Percentiles rank a stretch among this genome's conserved stretches.
Evolutionary conservation across 73 alveolate genomes (phyloP).

Genomic region (Tetrahymena malaccensis): DNA sequence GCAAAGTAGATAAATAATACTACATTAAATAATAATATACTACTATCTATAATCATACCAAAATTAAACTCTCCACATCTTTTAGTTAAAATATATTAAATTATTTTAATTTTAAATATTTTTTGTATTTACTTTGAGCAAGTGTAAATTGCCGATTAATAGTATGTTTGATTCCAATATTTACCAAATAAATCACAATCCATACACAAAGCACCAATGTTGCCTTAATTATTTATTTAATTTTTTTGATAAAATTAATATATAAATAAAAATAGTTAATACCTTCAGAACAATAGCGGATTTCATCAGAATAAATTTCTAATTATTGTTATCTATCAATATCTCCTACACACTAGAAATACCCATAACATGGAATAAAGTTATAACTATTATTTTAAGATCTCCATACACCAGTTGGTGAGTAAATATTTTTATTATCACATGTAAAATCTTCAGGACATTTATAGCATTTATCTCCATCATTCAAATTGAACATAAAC

Average conservation of each 20-base stretch:
- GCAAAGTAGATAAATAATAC: neutral
- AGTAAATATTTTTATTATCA: neutral
- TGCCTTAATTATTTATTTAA: neutral
- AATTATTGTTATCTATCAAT: neutral
- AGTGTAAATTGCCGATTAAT: neutral
- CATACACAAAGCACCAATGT: neutral
- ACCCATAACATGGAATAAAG: neutral
- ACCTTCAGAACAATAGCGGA: neutral
- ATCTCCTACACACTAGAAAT: neutral
- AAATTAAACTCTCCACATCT: neutral
- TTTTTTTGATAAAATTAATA: neutral
- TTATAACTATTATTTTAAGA: neutral
- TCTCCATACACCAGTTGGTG: neutral
- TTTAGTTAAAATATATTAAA: too few species aligned
- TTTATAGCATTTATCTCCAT: neutral
- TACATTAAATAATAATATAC: neutral
- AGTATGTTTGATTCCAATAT: neutral
- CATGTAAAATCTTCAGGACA: neutral
- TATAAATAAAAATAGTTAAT: neutral
- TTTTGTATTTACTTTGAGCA: neutral
- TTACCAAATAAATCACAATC: neutral
- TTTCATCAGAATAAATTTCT: neutral
- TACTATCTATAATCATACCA: neutral
- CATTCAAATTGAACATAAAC: neutral
- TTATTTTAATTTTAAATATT: too few species aligned